A percentile compares a stretch with the other conserved stretches of the same genome.
Evolutionary conservation across 108 stramenopile species (phyloP).

Genomic region (Pseudonitzschia multiseries): DNA sequence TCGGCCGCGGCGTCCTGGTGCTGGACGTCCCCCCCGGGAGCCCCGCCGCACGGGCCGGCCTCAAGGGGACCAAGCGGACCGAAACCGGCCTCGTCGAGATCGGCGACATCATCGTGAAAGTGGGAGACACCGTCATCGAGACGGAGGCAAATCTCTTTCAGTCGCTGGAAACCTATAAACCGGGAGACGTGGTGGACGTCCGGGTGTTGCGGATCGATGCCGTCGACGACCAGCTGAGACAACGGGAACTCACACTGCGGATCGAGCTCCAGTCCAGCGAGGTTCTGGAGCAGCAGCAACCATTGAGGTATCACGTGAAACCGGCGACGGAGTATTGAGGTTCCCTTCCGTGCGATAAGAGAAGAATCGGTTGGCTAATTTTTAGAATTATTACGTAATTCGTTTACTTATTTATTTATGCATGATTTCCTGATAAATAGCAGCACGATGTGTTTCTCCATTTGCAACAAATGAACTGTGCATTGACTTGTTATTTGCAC

Average conservation of each 20-base stretch:
- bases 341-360: no score
- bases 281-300: conserved; percentile 19
- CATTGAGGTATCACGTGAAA: neutral
- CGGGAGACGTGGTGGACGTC: conserved; percentile 81
- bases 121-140: conserved; percentile 68
- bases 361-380: no score
- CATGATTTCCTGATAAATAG: no score
- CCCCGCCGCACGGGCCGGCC: conserved; percentile 64
- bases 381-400: no score
- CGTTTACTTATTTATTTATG: no score
- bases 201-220: conserved; percentile 65
- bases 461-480: no score
- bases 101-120: conserved; percentile 90
- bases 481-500: no score
- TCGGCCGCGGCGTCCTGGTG: conserved; percentile 86
- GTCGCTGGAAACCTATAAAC: conserved; percentile 78
- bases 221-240: conserved; percentile 31
- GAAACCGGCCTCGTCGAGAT: conserved; percentile 82
- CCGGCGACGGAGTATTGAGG: neutral
- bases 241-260: conserved; percentile 25
- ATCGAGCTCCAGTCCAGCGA: conserved; percentile 39
- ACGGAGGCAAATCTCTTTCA: conserved; percentile 91
- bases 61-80: conserved; percentile 69
- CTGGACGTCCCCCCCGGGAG: conserved; percentile 86
- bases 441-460: no score